A percentile compares a stretch with the other conserved stretches of the same genome.
Evolutionary conservation across 2,329 filamentous ascomycete species (phyloP).

Genomic region (Pseudonectria foliicola): DNA sequence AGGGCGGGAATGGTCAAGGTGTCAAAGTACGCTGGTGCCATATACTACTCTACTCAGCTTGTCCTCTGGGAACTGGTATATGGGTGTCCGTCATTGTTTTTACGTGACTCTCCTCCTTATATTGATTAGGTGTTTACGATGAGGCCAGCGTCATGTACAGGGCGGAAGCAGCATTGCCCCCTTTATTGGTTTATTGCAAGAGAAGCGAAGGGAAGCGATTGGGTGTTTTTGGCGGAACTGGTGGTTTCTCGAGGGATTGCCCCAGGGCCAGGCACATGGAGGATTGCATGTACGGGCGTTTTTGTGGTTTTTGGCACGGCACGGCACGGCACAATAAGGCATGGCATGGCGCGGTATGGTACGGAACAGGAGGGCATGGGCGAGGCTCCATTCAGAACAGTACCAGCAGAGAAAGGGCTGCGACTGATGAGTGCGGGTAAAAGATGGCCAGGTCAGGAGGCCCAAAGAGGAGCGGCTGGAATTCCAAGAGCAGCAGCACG

Average conservation of each 20-base stretch:
- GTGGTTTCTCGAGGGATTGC: too few species aligned
- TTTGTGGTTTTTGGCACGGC: slow-evolving; percentile 3
- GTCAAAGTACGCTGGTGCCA: too few species aligned
- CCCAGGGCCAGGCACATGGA: too few species aligned
- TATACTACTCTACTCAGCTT: background rate
- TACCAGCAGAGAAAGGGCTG: background rate
- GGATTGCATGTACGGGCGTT: slow-evolving; percentile 14
- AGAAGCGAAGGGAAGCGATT: slow-evolving; percentile 5
- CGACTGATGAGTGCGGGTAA: background rate
- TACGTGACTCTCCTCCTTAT: slow-evolving; percentile 7
- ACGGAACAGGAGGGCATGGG: background rate
- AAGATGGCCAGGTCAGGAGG: background rate
- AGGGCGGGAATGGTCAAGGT: background rate
- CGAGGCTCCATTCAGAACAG: background rate
- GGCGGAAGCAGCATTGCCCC: too few species aligned
- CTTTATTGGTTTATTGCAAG: too few species aligned
- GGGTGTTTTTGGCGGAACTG: too few species aligned
- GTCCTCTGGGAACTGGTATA: slow-evolving; percentile 4
- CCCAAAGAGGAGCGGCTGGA: too few species aligned
- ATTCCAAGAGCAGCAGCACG: too few species aligned
- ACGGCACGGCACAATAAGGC: slow-evolving; percentile 7
- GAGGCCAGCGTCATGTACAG: slow-evolving; percentile 12
- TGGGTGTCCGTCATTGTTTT: slow-evolving; percentile 14
- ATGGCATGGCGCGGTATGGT: background rate
- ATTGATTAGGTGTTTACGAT: slow-evolving; percentile 13